Conservation (phyloP, 495 filamentous ascomycete genomes). For the Daldinia loculata region DNA sequence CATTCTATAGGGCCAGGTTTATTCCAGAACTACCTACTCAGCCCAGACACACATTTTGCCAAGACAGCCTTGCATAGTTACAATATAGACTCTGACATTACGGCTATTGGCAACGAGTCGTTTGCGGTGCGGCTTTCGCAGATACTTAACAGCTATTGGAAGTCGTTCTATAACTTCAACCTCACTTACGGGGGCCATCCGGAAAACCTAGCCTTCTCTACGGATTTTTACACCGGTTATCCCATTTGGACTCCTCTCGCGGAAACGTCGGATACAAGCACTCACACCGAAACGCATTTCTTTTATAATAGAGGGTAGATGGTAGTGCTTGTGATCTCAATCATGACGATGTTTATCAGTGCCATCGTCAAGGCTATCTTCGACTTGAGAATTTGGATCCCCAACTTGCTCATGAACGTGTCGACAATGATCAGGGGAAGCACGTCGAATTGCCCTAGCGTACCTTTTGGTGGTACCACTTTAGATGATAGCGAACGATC, state of each 20-base stretch:
- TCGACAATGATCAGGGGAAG: conserved; percentile 2
- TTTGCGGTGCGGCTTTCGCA: conserved; percentile 7
- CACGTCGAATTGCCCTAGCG: not conserved
- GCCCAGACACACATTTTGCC: not conserved
- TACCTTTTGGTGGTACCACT: conserved; percentile 2
- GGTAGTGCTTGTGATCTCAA: not conserved
- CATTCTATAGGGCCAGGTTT: not conserved
- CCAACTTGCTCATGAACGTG: conserved; percentile 10
- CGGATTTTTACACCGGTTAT: not conserved
- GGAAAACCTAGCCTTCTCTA: not conserved
- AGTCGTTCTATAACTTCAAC: conserved; percentile 5
- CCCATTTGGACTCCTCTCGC: not conserved
- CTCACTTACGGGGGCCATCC: conserved; percentile 1
- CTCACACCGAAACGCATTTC: not conserved
- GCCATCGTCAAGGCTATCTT: conserved; percentile 3
- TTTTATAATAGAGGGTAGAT: conserved; percentile 4
- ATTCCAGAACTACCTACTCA: not conserved
- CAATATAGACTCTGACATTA: conserved; percentile 1
- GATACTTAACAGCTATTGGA: conserved; percentile 9
- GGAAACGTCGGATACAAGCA: not conserved
- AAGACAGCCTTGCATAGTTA: not conserved
- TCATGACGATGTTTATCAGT: not conserved
- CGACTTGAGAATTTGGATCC: conserved; percentile 2
- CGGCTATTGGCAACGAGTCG: not conserved
- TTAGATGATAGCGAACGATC: conserved; percentile 8